Evolutionary conservation across 352 stramenopile genomes (phyloP).

Genomic region (Globisporangium heterothallicum): DNA sequence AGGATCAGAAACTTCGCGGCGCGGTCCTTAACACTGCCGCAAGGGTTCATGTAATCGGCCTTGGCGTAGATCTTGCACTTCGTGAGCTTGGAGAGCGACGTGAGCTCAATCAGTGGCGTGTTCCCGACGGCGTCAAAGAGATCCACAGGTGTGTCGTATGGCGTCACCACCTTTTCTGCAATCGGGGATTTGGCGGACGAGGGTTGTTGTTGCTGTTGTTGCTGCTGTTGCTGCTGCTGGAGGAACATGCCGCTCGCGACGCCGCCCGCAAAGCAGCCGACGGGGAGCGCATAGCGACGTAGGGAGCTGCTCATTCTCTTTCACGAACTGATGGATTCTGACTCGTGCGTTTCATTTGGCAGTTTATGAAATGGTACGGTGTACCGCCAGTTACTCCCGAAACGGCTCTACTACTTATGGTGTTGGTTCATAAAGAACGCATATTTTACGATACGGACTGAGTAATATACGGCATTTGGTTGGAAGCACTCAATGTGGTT

Average conservation of each 20-base stretch:
- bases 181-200: background rate
- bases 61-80: slow-evolving; percentile 77
- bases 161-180: background rate
- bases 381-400: too few species aligned
- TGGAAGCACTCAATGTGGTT: too few species aligned
- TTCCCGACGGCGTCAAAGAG: slow-evolving; percentile 68
- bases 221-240: background rate
- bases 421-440: too few species aligned
- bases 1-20: slow-evolving; percentile 91
- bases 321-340: too few species aligned
- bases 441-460: too few species aligned
- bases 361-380: too few species aligned
- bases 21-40: slow-evolving; percentile 93
- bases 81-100: slow-evolving; percentile 57
- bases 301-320: slow-evolving; percentile 9
- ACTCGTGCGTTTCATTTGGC: too few species aligned
- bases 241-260: slow-evolving; percentile 10
- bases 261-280: slow-evolving; percentile 15
- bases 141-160: slow-evolving; percentile 41
- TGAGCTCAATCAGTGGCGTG: slow-evolving; percentile 69
- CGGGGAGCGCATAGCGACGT: slow-evolving; percentile 12
- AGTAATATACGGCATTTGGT: too few species aligned
- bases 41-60: slow-evolving; percentile 87
- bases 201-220: background rate
- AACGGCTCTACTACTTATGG: too few species aligned